A percentile compares a stretch with the other conserved stretches of the same genome.
Conservation (phyloP, 202 grass and related monocot genomes). For the Eragrostis tef region DNA sequence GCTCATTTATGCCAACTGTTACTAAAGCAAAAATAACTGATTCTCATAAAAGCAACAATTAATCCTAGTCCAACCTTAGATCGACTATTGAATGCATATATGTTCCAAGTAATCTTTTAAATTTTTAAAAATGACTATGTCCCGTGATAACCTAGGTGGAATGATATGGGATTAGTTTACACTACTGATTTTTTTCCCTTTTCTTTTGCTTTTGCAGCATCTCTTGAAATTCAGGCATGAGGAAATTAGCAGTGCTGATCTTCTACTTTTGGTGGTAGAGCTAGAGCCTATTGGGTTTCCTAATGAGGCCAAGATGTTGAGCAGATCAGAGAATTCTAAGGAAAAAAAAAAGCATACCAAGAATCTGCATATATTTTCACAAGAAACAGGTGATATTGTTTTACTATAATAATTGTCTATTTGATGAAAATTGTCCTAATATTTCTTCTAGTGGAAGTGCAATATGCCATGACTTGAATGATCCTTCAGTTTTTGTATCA, state of each 20-base stretch:
- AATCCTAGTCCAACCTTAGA: too few species aligned
- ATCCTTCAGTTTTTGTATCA: too few species aligned
- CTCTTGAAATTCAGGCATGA: slow-evolving; percentile 62
- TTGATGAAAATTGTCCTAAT: neutral
- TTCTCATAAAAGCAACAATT: too few species aligned
- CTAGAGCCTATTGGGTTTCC: slow-evolving; percentile 37
- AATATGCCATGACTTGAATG: too few species aligned
- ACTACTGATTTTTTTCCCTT: slow-evolving; percentile 25
- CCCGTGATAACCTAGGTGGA: too few species aligned
- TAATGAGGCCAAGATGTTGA: slow-evolving; percentile 7
- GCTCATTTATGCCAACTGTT: too few species aligned
- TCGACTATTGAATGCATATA: too few species aligned
- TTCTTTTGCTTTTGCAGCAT: slow-evolving; percentile 51
- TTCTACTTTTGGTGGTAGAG: slow-evolving; percentile 46
- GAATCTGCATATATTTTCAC: neutral
- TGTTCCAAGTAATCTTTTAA: too few species aligned
- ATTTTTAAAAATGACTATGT: too few species aligned
- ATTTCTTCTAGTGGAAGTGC: too few species aligned
- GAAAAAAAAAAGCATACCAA: neutral
- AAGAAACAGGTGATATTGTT: neutral
- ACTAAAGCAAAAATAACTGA: too few species aligned
- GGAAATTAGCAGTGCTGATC: slow-evolving; percentile 57
- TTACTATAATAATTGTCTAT: neutral
- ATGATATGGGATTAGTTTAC: neutral
- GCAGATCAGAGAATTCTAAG: neutral